Conservation (phyloP, 2,329 filamentous ascomycete genomes). For the Huntiella savannae region DNA sequence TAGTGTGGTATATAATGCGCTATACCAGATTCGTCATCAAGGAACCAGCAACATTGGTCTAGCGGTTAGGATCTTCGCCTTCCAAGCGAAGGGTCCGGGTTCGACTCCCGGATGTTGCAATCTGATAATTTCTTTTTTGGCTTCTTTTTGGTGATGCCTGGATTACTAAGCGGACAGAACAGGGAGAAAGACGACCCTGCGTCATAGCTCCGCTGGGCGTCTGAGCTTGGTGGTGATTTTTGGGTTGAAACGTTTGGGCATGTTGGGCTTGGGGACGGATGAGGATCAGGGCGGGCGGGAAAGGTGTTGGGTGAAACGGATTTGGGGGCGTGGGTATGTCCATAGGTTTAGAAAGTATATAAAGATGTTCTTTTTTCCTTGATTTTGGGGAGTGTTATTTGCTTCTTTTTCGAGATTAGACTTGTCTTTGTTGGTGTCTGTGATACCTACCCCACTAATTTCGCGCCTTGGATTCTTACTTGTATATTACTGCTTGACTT, state of each 20-base stretch:
- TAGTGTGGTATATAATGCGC: too few species aligned
- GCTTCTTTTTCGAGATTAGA: too few species aligned
- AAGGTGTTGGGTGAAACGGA: background rate
- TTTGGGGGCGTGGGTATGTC: background rate
- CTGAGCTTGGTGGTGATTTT: background rate
- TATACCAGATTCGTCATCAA: background rate
- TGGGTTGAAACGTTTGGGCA: background rate
- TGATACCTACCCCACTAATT: background rate
- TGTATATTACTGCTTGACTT: too few species aligned
- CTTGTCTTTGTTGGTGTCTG: background rate
- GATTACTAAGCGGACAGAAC: too few species aligned
- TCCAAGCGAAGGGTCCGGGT: conserved; percentile 6
- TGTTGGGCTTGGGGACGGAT: background rate
- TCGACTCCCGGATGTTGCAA: conserved; percentile 7
- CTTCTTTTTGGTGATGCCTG: too few species aligned
- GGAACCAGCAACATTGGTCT: conserved; percentile 2
- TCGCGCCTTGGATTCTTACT: too few species aligned
- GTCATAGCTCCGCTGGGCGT: background rate
- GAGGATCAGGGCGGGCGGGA: background rate
- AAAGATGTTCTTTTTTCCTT: background rate
- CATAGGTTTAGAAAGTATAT: background rate
- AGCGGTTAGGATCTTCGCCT: conserved; percentile 9
- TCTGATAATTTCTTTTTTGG: background rate
- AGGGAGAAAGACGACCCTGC: too few species aligned
- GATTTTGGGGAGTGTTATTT: background rate